These are phyloP conservation scores for Colletotrichum filicis DNA, from an alignment of 2,329 filamentous ascomycete genomes.

Conservation along the genomic window DNA sequence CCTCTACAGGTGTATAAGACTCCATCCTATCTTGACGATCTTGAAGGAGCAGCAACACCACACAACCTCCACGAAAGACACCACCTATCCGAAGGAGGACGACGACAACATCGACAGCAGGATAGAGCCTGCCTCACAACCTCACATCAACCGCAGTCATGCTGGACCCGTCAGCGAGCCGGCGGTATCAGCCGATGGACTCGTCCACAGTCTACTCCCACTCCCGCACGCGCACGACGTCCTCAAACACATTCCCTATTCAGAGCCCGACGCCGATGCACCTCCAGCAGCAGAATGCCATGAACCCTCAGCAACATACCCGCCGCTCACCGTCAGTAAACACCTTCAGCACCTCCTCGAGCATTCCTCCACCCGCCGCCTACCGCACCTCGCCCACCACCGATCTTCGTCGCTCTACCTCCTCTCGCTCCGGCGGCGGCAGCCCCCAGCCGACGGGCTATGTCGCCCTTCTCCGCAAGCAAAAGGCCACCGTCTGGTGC, in stretches of 20 bases:
- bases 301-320: conserved; percentile 50
- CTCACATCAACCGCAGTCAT: conserved; percentile 9
- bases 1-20: neutral
- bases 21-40: neutral
- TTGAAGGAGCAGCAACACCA: neutral
- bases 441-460: conserved; percentile 75
- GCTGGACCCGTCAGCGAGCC: conserved; percentile 38
- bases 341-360: conserved; percentile 77
- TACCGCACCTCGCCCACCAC: conserved; percentile 65
- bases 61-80: neutral
- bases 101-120: neutral
- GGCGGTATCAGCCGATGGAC: conserved; percentile 38
- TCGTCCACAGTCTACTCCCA: conserved; percentile 57
- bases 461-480: conserved; percentile 93
- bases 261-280: conserved; percentile 45
- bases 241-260: conserved; percentile 62
- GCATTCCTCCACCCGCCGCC: conserved; percentile 68
- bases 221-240: conserved; percentile 66
- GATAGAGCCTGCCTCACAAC: conserved; percentile 5
- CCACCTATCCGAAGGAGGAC: neutral
- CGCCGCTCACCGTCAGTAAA: conserved; percentile 74
- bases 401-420: conserved; percentile 81
- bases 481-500: conserved; percentile 99
- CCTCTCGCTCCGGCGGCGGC: conserved; percentile 76
- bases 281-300: conserved; percentile 46